Conservation (phyloP, 495 filamentous ascomycete species). For the Amniculicola lignicola region DNA sequence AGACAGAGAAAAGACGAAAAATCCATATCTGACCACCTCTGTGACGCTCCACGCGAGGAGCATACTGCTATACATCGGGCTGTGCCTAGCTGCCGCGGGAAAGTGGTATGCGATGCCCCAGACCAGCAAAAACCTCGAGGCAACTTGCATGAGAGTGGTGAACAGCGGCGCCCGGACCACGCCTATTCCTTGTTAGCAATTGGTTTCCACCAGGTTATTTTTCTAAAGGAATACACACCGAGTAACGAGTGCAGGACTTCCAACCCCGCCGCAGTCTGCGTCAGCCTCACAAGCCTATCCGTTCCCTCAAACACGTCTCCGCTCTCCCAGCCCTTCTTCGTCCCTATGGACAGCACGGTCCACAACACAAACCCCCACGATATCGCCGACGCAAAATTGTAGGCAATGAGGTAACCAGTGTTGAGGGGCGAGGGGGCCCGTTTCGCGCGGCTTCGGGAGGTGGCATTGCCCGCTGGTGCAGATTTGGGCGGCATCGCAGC, state of each 20-base stretch:
- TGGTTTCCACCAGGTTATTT: background rate
- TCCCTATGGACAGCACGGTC: conserved; percentile 51
- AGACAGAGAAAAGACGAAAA: conserved; percentile 71
- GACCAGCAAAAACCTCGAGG: conserved; percentile 74
- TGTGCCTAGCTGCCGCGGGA: conserved; percentile 50
- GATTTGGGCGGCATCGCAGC: conserved; percentile 9
- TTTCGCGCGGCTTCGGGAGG: background rate
- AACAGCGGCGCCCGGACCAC: conserved; percentile 78
- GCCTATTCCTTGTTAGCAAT: conserved; percentile 44
- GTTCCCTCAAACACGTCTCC: conserved; percentile 53
- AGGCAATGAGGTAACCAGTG: conserved; percentile 40
- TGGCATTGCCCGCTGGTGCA: background rate
- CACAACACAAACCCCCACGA: conserved; percentile 73
- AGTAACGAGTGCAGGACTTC: conserved; percentile 76
- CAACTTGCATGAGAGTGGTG: conserved; percentile 88
- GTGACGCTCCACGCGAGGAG: conserved; percentile 79
- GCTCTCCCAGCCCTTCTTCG: conserved; percentile 31
- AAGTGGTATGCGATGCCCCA: conserved; percentile 74
- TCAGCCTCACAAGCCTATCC: conserved; percentile 67
- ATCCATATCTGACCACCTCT: conserved; percentile 84
- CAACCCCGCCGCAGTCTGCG: conserved; percentile 76
- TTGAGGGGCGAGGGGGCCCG: too few species aligned
- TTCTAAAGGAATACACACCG: conserved; percentile 48
- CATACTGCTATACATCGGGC: conserved; percentile 63
- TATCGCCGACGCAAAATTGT: conserved; percentile 72